Base-by-base conservation (phyloP, 371 early-diverging fungal species). In the Mortierella sp. region DNA sequence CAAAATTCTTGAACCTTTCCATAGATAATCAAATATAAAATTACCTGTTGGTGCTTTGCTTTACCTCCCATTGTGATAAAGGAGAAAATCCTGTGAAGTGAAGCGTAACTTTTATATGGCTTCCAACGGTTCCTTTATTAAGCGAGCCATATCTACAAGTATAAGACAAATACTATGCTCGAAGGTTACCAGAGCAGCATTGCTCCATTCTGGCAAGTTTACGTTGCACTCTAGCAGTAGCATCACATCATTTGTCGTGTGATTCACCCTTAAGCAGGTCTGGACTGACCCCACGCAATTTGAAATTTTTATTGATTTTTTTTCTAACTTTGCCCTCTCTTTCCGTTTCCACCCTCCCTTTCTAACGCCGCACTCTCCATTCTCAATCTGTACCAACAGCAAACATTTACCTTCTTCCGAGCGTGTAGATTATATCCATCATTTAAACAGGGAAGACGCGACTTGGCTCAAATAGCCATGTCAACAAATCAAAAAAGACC, bases 321-420 rank as follows among this genome's bases (percentile, higher is more conserved):
- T 63, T 32, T 43, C 49, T 17, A 47, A 47, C 40, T n/a, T 19
- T n/a, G 19, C 47, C 47, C 40, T 45, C n/a, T 57, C 32, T 66
- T 58, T 58, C 35, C 42, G 29, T 45, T 49, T 47, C 35, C 66
- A 53, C 51, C 55, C 55, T 54, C 64, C 53, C 34, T 61, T 53
- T 34, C 62, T 61, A 37, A 9, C 61, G 3, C 42, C 10, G 28
- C 53, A n/a, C 63, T 51, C 64, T 17, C 3, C 32, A 35, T 43
- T 55, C 31, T 40, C 57, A 49, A 53, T 35, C 32, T 53, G 34
- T 35, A 13, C 23, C 26, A 7, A 40, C 10, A n/a, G n/a, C n/a
- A n/a, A n/a, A n/a, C n/a, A 28, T 9, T 26, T 26, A 23, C 26
- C 4, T 10, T 23, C 65, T 28, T 51, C 37, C 42, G 13, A 22